phyloP scores from a whole-genome alignment of 345 rosid genomes.

The Conringia planisiliqua region DNA sequence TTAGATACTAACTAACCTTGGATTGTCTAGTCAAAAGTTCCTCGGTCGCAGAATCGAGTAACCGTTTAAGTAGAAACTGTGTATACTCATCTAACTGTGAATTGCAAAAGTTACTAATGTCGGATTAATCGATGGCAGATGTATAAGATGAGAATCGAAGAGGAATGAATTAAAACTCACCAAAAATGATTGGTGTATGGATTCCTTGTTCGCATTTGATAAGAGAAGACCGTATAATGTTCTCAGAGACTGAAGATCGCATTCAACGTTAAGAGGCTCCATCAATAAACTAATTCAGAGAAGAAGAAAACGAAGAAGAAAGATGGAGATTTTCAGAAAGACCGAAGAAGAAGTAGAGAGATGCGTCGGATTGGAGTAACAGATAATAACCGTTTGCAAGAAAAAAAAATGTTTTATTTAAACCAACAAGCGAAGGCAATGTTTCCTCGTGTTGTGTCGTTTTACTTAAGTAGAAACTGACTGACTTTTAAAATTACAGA shows the following conservation, averaged over 20 bases:
- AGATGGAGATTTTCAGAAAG: background rate
- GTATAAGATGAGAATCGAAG: background rate
- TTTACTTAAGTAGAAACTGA: no score
- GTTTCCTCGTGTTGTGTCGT: background rate
- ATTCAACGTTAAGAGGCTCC: slow-evolving; percentile 35
- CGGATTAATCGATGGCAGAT: background rate
- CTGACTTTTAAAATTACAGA: no score
- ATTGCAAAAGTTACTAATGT: background rate
- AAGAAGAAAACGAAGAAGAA: background rate
- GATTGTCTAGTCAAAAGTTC: slow-evolving; percentile 34
- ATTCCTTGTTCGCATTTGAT: slow-evolving; percentile 15
- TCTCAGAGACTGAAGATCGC: slow-evolving; percentile 48
- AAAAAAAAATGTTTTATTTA: background rate
- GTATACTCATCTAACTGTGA: slow-evolving; percentile 45
- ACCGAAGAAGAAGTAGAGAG: background rate
- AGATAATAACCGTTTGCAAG: background rate
- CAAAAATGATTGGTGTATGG: background rate
- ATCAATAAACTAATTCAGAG: background rate
- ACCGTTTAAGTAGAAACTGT: slow-evolving; percentile 40
- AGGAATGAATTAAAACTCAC: slow-evolving; percentile 31
- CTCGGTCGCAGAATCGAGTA: slow-evolving; percentile 48
- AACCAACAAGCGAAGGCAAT: background rate
- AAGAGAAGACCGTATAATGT: slow-evolving; percentile 44
- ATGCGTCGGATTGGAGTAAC: background rate
- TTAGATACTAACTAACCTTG: slow-evolving; percentile 24